A percentile compares a stretch with the other conserved stretches of the same genome.
Evolutionary conservation across 371 early-diverging fungal species (phyloP).

Genomic region (Blakeslea trispora): DNA sequence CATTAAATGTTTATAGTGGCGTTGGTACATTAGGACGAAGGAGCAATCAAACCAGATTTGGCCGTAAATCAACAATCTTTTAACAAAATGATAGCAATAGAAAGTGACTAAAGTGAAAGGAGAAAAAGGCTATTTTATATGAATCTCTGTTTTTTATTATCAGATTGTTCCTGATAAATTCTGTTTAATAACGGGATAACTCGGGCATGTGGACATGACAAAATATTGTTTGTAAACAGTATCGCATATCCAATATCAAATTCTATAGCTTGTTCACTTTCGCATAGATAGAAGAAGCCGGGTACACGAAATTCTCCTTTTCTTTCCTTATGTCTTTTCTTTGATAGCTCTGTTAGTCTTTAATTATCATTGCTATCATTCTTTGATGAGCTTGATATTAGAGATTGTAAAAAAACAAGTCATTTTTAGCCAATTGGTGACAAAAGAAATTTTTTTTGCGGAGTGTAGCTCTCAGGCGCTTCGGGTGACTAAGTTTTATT

Average conservation of each 20-base stretch:
- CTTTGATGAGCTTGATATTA: not conserved
- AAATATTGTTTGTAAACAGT: not conserved
- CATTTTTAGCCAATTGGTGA: not conserved
- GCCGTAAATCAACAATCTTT: too few relatives aligned
- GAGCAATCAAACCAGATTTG: too few relatives aligned
- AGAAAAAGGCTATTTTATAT: not conserved
- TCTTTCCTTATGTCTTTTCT: too few relatives aligned
- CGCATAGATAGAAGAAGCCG: too few relatives aligned
- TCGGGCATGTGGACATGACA: conserved; percentile 6
- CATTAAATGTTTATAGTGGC: too few relatives aligned
- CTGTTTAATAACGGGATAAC: conserved; percentile 3
- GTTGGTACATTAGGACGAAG: too few relatives aligned
- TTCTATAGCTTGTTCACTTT: too few relatives aligned
- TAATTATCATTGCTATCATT: too few relatives aligned
- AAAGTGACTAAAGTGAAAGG: not conserved
- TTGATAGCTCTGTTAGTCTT: too few relatives aligned
- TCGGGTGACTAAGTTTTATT: conserved; percentile 24
- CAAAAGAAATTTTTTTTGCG: not conserved
- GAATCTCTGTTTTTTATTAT: not conserved
- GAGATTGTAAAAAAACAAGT: not conserved
- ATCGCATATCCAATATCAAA: too few relatives aligned
- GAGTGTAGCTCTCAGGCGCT: not conserved
- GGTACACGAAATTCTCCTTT: too few relatives aligned
- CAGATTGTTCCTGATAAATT: not conserved
- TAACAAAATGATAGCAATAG: too few relatives aligned